Evolutionary conservation across 805 yeast species (phyloP).

Genomic region (Sugiyamaella smithiae): DNA sequence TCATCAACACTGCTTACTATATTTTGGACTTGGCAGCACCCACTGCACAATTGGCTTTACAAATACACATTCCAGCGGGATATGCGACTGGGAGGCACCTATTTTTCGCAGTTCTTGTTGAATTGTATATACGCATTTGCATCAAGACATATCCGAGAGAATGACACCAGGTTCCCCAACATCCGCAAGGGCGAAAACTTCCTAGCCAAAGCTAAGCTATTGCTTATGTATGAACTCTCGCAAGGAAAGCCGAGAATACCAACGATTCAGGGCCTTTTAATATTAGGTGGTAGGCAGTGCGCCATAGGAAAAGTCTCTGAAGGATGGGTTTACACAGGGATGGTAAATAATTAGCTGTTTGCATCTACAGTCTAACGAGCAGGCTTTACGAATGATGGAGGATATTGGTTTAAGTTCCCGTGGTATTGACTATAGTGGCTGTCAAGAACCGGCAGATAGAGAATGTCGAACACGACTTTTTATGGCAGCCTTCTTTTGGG

Average conservation of each 20-base stretch:
- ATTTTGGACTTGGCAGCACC: slow-evolving; percentile 11
- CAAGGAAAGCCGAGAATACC: slow-evolving; percentile 9
- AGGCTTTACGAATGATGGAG: slow-evolving; percentile 12
- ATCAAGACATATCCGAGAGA: slow-evolving; percentile 9
- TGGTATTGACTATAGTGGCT: slow-evolving; percentile 8
- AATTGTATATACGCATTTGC: slow-evolving; percentile 9
- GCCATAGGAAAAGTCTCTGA: slow-evolving; percentile 9
- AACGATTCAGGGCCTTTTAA: slow-evolving; percentile 11
- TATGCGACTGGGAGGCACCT: slow-evolving; percentile 8
- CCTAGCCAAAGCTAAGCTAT: slow-evolving; percentile 8
- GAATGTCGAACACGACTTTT: slow-evolving; percentile 9
- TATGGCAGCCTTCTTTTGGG: slow-evolving; percentile 11
- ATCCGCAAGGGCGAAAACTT: slow-evolving; percentile 7
- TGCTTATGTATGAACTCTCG: slow-evolving; percentile 11
- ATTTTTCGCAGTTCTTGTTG: slow-evolving; percentile 8
- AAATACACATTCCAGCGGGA: slow-evolving; percentile 10
- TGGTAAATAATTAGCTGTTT: slow-evolving; percentile 1
- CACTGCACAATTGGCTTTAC: slow-evolving; percentile 10
- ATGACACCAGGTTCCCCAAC: slow-evolving; percentile 4
- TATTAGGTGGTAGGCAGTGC: slow-evolving; percentile 9
- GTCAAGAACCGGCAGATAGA: slow-evolving; percentile 7
- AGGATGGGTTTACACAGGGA: slow-evolving; percentile 10
- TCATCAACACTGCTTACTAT: slow-evolving; percentile 2
- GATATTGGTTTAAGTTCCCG: slow-evolving; percentile 7
- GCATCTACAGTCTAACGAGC: no score